Evolutionary conservation across 495 filamentous ascomycete species (phyloP).

Genomic region (Hypoxylon perforatum): DNA sequence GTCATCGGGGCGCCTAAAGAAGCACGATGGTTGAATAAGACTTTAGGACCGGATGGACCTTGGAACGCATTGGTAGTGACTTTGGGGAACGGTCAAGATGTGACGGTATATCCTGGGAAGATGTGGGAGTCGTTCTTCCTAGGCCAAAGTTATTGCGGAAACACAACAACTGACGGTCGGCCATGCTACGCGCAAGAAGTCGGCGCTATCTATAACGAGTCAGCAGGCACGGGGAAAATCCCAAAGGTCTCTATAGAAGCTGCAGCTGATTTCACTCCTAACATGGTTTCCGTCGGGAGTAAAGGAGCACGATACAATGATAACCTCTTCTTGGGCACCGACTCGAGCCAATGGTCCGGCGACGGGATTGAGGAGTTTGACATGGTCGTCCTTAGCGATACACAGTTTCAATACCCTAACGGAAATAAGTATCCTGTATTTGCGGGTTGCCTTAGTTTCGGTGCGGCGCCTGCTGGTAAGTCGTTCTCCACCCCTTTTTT

Average conservation of each 20-base stretch:
- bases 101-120: slow-evolving; percentile 24
- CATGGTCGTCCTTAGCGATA: slow-evolving; percentile 24
- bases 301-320: slow-evolving; percentile 10
- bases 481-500: no score
- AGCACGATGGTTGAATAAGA: slow-evolving; percentile 27
- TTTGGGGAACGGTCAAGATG: slow-evolving; percentile 13
- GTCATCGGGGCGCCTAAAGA: slow-evolving; percentile 7
- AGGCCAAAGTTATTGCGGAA: slow-evolving; percentile 17
- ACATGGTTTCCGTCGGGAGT: background rate
- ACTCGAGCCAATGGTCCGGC: slow-evolving; percentile 9
- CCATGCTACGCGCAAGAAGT: slow-evolving; percentile 26
- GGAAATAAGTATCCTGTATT: slow-evolving; percentile 20
- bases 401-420: slow-evolving; percentile 18
- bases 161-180: slow-evolving; percentile 12
- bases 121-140: slow-evolving; percentile 33
- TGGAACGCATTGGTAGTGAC: slow-evolving; percentile 25
- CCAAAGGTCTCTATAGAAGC: background rate
- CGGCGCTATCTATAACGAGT: slow-evolving; percentile 22
- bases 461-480: slow-evolving; percentile 18
- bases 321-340: slow-evolving; percentile 4
- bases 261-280: background rate
- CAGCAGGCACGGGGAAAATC: slow-evolving; percentile 2
- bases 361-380: slow-evolving; percentile 13
- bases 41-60: slow-evolving; percentile 27
- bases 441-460: slow-evolving; percentile 29